A percentile compares a stretch with the other conserved stretches of the same genome.
Evolutionary conservation across 1,284 basidiomycete species (phyloP).

Genomic region (Papiliotrema flavescens): DNA sequence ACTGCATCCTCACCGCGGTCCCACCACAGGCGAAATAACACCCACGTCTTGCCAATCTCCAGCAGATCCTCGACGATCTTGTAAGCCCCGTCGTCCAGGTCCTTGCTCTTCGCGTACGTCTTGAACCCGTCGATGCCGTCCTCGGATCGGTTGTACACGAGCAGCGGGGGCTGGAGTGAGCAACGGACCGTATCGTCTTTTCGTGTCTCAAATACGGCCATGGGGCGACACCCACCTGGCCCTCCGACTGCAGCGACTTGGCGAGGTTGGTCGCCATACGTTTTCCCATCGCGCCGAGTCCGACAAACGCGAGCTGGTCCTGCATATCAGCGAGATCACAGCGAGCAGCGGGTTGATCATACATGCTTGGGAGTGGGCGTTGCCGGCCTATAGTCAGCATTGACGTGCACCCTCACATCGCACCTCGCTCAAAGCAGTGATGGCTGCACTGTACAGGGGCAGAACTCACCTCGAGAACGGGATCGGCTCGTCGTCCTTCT

Average conservation of each 20-base stretch:
- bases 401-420: background rate
- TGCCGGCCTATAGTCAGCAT: slow-evolving; percentile 25
- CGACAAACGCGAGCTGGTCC: slow-evolving; percentile 47
- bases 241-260: slow-evolving; percentile 10
- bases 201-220: no score
- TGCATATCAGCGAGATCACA: slow-evolving; percentile 2
- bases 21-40: background rate
- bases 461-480: slow-evolving; percentile 44
- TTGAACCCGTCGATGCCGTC: slow-evolving; percentile 39
- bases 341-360: background rate
- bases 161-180: slow-evolving; percentile 34
- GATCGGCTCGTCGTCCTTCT: slow-evolving; percentile 22
- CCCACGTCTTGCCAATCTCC: slow-evolving; percentile 43
- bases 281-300: slow-evolving; percentile 49
- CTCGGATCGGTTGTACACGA: slow-evolving; percentile 46
- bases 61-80: slow-evolving; percentile 34
- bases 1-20: background rate
- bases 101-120: slow-evolving; percentile 26
- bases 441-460: background rate
- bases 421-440: background rate
- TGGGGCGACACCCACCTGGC: no score
- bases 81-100: slow-evolving; percentile 29
- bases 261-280: slow-evolving; percentile 48
- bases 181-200: no score
- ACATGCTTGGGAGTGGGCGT: slow-evolving; percentile 40